Evolutionary conservation across 768 basidiomycete genomes (phyloP).

Genomic region (Russula lepida): DNA sequence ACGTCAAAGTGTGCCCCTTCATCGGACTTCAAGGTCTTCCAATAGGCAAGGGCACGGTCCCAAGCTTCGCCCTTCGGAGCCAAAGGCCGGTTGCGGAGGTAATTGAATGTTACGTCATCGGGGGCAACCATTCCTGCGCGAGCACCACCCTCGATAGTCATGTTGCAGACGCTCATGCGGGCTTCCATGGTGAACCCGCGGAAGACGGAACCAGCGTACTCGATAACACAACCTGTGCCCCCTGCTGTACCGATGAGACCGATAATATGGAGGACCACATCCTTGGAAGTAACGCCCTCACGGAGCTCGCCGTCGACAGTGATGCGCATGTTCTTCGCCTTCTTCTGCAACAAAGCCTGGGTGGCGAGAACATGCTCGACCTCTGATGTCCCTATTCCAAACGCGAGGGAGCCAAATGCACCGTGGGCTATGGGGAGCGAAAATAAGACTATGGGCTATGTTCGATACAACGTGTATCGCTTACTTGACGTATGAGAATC

Average conservation of each 20-base stretch:
- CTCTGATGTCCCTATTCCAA: slow-evolving; percentile 61
- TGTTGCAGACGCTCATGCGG: slow-evolving; percentile 55
- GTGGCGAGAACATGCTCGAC: slow-evolving; percentile 65
- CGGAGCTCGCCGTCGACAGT: slow-evolving; percentile 47
- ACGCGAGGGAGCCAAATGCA: slow-evolving; percentile 58
- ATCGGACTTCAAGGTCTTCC: slow-evolving; percentile 47
- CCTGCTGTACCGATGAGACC: slow-evolving; percentile 58
- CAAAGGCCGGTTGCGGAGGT: slow-evolving; percentile 51
- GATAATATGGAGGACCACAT: slow-evolving; percentile 58
- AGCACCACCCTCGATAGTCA: slow-evolving; percentile 61
- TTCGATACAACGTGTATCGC: slow-evolving; percentile 10
- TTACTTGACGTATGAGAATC: slow-evolving; percentile 58
- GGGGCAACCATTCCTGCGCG: slow-evolving; percentile 61
- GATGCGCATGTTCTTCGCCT: slow-evolving; percentile 60
- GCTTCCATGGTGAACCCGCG: slow-evolving; percentile 54
- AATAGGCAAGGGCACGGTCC: slow-evolving; percentile 53
- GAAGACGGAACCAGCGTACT: slow-evolving; percentile 51
- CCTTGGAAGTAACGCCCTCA: slow-evolving; percentile 53
- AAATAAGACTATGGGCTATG: not conserved
- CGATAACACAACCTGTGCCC: slow-evolving; percentile 56
- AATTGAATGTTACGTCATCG: slow-evolving; percentile 53
- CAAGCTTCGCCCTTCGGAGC: slow-evolving; percentile 51
- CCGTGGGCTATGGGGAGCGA: slow-evolving; percentile 39
- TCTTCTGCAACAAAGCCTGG: slow-evolving; percentile 52
- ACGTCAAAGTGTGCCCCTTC: slow-evolving; percentile 52